Evolutionary conservation across 352 stramenopile genomes (phyloP).

Genomic region (Pythium volutum): DNA sequence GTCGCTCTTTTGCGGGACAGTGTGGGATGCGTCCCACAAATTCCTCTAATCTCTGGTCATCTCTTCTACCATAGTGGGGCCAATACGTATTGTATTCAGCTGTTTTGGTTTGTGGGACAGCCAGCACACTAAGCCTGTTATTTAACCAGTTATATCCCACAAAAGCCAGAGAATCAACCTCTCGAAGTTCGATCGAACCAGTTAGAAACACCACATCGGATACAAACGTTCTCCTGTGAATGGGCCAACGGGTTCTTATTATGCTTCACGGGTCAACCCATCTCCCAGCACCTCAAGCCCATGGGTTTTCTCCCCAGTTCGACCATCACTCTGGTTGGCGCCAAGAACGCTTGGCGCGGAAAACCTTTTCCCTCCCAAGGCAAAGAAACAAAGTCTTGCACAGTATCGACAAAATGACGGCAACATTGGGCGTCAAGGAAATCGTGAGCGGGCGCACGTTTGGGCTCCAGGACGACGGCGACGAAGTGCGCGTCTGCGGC

Average conservation of each 20-base stretch:
- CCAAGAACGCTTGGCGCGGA: slow-evolving; percentile 16
- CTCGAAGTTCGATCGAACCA: neutral
- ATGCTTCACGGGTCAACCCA: neutral
- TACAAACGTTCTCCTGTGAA: neutral
- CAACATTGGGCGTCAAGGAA: slow-evolving; percentile 61
- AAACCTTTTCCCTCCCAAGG: slow-evolving; percentile 7
- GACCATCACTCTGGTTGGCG: slow-evolving; percentile 10
- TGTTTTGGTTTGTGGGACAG: too few species aligned
- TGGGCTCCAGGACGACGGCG: slow-evolving; percentile 38
- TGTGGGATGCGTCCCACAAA: too few species aligned
- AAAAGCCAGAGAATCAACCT: too few species aligned
- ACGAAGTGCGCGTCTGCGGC: slow-evolving; percentile 59
- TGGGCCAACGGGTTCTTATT: too few species aligned
- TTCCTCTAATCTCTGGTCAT: too few species aligned
- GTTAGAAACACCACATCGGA: too few species aligned
- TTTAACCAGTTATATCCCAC: too few species aligned
- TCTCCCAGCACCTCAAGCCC: neutral
- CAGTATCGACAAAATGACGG: neutral
- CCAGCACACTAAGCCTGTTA: too few species aligned
- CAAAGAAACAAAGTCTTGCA: neutral
- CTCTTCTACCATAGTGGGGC: too few species aligned
- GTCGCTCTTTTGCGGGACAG: too few species aligned
- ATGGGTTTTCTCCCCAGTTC: neutral
- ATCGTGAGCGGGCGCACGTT: slow-evolving; percentile 66
- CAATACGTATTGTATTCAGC: too few species aligned